These are phyloP conservation scores for Mycena venus DNA, from an alignment of 768 basidiomycete species.

Conservation along the genomic window DNA sequence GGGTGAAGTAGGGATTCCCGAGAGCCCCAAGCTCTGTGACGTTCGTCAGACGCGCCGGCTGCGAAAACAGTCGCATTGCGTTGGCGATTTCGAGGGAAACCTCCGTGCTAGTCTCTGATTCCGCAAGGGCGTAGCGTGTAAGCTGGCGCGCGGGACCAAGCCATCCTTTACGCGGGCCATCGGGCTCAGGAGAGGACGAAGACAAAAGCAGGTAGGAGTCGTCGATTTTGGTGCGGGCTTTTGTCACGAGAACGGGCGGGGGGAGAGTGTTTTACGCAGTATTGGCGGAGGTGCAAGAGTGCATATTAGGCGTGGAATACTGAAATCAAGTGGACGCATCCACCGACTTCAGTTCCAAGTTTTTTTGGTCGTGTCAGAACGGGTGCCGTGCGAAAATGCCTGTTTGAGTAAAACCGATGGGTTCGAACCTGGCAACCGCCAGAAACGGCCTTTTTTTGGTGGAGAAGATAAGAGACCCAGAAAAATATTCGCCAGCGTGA, in stretches of 20 bases:
- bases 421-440: no score
- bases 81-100: background rate
- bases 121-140: background rate
- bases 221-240: constrained; percentile 7
- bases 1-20: background rate
- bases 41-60: constrained; percentile 1
- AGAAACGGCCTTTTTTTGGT: background rate
- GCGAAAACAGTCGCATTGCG: constrained; percentile 20
- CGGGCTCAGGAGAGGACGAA: constrained; percentile 2
- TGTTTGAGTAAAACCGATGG: no score
- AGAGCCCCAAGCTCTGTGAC: background rate
- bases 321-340: constrained; percentile 7
- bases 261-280: background rate
- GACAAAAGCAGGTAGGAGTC: constrained; percentile 6
- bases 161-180: background rate
- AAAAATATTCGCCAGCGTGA: no score
- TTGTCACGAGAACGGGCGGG: constrained; percentile 3
- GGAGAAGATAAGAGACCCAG: no score
- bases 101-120: background rate
- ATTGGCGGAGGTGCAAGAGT: constrained; percentile 7
- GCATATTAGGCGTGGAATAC: constrained; percentile 1
- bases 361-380: no score
- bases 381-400: no score
- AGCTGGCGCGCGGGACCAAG: constrained; percentile 22
- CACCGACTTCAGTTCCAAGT: background rate